Conservation (phyloP, 495 filamentous ascomycete species). For the Aspergillus diversus region DNA sequence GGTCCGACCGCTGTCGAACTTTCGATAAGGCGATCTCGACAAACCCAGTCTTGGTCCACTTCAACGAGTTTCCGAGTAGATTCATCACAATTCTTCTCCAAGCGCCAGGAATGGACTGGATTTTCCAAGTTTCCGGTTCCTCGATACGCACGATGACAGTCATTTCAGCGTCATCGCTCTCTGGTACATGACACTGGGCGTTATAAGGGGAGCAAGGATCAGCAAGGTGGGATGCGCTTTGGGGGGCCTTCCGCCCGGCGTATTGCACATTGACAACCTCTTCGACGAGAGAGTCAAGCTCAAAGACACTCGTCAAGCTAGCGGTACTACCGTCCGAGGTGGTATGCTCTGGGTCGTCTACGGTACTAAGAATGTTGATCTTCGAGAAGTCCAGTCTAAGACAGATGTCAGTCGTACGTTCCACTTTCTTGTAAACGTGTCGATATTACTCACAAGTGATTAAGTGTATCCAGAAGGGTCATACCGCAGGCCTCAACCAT, state of each 20-base stretch:
- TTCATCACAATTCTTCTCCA: slow-evolving; percentile 72
- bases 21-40: slow-evolving; percentile 59
- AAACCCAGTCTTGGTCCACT: slow-evolving; percentile 63
- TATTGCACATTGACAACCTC: slow-evolving; percentile 64
- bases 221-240: neutral
- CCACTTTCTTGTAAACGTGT: neutral
- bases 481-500: slow-evolving; percentile 68
- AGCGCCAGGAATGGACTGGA: slow-evolving; percentile 63
- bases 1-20: slow-evolving; percentile 27
- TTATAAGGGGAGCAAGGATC: neutral
- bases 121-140: slow-evolving; percentile 51
- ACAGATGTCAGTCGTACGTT: no score
- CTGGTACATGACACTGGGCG: neutral
- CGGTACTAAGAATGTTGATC: slow-evolving; percentile 46
- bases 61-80: slow-evolving; percentile 71
- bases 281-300: slow-evolving; percentile 56
- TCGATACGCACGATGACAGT: slow-evolving; percentile 62
- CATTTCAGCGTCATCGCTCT: neutral
- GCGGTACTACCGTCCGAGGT: slow-evolving; percentile 7
- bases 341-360: slow-evolving; percentile 17
- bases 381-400: slow-evolving; percentile 57
- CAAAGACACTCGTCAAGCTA: slow-evolving; percentile 37
- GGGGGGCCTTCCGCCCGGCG: slow-evolving; percentile 41
- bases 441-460: slow-evolving; percentile 52
- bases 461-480: slow-evolving; percentile 70